Conservation (phyloP, 805 yeast species). For the Pichia phayaonensis region DNA sequence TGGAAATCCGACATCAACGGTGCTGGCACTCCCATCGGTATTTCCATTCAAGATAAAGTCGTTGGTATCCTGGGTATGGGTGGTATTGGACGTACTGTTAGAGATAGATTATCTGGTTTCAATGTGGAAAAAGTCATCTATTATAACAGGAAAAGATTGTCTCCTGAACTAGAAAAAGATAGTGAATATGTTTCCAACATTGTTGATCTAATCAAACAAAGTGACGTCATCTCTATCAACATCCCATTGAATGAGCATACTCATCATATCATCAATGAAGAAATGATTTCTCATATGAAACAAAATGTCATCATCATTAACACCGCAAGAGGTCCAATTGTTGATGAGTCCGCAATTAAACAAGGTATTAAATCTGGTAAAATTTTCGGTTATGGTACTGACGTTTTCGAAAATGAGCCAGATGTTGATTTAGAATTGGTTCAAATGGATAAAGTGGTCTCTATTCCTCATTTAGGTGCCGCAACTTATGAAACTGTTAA, state of each 20-base stretch:
- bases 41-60: conserved; percentile 64
- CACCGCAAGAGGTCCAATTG: conserved; percentile 87
- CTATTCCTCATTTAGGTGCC: conserved; percentile 91
- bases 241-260: conserved; percentile 73
- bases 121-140: conserved; percentile 66
- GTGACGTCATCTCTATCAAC: conserved; percentile 70
- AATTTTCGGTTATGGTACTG: conserved; percentile 61
- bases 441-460: conserved; percentile 58
- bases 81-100: conserved; percentile 78
- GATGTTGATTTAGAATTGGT: conserved; percentile 52
- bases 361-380: conserved; percentile 55
- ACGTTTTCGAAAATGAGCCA: conserved; percentile 74
- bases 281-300: conserved; percentile 61
- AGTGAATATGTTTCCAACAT: conserved; percentile 57
- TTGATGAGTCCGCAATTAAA: conserved; percentile 56
- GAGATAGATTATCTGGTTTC: conserved; percentile 65
- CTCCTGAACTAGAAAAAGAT: conserved; percentile 55
- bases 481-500: conserved; percentile 63
- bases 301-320: conserved; percentile 71
- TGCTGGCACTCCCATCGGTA: conserved; percentile 56
- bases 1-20: conserved; percentile 43
- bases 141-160: conserved; percentile 57
- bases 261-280: conserved; percentile 57
- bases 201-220: conserved; percentile 55
- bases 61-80: conserved; percentile 87